These are phyloP conservation scores for Paecilomyces sp. DNA, from an alignment of 2,329 filamentous ascomycete species.

Conservation along the genomic window DNA sequence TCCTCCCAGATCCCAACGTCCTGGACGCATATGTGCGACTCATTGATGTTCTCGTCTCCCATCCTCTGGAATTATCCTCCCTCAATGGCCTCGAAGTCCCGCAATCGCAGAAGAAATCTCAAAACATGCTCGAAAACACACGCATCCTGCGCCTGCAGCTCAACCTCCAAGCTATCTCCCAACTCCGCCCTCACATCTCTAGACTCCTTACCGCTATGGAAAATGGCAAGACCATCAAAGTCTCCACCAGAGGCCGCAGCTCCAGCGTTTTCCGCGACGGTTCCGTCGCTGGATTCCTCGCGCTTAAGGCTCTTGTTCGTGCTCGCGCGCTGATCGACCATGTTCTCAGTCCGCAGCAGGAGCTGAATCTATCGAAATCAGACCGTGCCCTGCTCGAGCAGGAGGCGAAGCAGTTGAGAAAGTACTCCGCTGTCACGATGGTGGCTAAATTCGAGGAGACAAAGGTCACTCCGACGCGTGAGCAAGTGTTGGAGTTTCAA, in stretches of 20 bases:
- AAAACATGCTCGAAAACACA: constrained; percentile 17
- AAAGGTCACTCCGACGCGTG: constrained; percentile 14
- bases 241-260: constrained; percentile 2
- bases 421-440: constrained; percentile 20
- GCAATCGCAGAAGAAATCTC: constrained; percentile 6
- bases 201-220: constrained; percentile 23
- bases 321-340: constrained; percentile 30
- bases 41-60: constrained; percentile 15
- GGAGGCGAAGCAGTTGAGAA: constrained; percentile 20
- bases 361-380: constrained; percentile 15
- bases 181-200: constrained; percentile 19
- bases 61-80: constrained; percentile 20
- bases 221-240: constrained; percentile 5
- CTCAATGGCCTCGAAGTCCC: constrained; percentile 18
- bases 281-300: constrained; percentile 16
- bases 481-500: constrained; percentile 13
- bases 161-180: constrained; percentile 12
- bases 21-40: constrained; percentile 23
- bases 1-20: constrained; percentile 22
- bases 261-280: constrained; percentile 10
- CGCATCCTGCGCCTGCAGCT: constrained; percentile 18
- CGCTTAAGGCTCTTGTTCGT: constrained; percentile 16
- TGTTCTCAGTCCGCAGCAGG: constrained; percentile 18
- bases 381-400: constrained; percentile 14
- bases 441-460: constrained; percentile 7